Evolutionary conservation across 331 rosid genomes (phyloP).

Genomic region (Rosa hybrid): DNA sequence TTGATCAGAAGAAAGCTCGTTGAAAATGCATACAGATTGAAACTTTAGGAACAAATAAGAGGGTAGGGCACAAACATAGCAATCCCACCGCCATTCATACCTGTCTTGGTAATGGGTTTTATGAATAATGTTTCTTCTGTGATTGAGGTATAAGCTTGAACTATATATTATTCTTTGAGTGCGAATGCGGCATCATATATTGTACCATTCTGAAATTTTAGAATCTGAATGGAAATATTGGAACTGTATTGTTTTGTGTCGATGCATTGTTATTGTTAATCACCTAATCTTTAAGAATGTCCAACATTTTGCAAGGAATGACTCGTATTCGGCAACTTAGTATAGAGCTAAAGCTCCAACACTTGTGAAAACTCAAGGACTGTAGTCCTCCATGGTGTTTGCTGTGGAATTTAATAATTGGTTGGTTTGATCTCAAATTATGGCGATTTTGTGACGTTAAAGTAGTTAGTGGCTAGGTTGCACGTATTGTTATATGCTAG

Average conservation of each 20-base stretch:
- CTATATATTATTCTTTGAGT: not conserved
- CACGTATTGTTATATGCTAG: too few species aligned
- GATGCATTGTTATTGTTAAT: not conserved
- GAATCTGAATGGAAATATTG: not conserved
- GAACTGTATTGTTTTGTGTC: not conserved
- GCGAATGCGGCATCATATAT: not conserved
- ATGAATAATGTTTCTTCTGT: not conserved
- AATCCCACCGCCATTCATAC: constrained; percentile 52
- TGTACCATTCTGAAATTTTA: not conserved
- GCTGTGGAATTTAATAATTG: not conserved
- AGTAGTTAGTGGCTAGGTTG: not conserved
- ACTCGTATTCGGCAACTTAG: not conserved
- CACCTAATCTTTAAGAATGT: not conserved
- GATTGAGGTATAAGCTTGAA: too few species aligned
- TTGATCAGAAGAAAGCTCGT: constrained; percentile 1
- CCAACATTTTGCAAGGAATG: not conserved
- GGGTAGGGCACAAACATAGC: constrained; percentile 5
- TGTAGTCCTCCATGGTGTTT: not conserved
- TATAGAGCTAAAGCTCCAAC: not conserved
- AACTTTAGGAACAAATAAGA: too few species aligned
- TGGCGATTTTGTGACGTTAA: not conserved
- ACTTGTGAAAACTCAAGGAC: constrained; percentile 1
- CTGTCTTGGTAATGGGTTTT: not conserved
- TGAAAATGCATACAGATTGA: too few species aligned
- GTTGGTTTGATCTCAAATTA: not conserved